Conservation (phyloP, 2,329 filamentous ascomycete species). For the Calonectria honghensis region DNA sequence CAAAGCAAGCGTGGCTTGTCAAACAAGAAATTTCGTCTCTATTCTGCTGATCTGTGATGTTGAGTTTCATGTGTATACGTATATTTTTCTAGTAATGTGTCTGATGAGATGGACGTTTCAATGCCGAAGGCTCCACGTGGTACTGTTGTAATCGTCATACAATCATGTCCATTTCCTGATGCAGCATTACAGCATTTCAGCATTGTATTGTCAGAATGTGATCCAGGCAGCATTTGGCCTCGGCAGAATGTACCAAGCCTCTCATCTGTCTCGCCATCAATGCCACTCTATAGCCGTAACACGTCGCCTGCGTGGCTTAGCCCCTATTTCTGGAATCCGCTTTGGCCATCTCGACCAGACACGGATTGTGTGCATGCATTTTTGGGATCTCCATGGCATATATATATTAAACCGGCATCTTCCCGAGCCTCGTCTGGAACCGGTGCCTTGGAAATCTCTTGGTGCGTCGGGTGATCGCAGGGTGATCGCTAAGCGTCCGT, state of each 20-base stretch:
- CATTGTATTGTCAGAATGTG: background rate
- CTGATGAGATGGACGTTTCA: slow-evolving; percentile 1
- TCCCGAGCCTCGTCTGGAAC: background rate
- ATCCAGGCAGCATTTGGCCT: background rate
- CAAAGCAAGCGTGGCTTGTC: slow-evolving; percentile 38
- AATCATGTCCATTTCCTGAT: background rate
- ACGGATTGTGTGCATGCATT: background rate
- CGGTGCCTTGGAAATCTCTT: background rate
- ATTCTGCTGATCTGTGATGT: background rate
- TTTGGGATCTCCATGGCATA: no score
- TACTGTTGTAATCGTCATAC: background rate
- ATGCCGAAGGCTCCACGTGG: background rate
- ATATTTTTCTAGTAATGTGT: background rate
- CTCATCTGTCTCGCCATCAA: background rate
- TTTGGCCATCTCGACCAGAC: background rate
- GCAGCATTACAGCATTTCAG: background rate
- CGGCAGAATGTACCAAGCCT: no score
- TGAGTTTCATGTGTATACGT: background rate
- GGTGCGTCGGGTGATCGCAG: no score
- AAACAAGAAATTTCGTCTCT: background rate
- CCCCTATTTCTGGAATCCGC: background rate
- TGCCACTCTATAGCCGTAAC: slow-evolving; percentile 12
- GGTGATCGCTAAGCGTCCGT: no score
- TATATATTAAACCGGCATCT: background rate
- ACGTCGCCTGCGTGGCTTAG: background rate